A percentile compares a stretch with the other conserved stretches of the same genome.
phyloP scores from a whole-genome alignment of 139 green algal genomes.

The Coelastrella sp. region DNA sequence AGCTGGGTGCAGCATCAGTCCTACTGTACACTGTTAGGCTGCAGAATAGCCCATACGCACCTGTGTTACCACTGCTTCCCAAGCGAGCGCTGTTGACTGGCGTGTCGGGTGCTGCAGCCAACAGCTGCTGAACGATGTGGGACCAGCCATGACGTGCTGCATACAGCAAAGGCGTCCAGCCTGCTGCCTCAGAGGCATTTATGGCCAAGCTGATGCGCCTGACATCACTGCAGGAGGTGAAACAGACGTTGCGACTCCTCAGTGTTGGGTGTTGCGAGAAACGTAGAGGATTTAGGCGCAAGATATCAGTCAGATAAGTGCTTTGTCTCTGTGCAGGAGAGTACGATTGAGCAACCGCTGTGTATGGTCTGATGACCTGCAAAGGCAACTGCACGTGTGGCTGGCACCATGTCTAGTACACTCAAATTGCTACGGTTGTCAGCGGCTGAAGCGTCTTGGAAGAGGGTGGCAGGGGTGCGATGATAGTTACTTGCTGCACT shows the following conservation, averaged over 20 bases:
- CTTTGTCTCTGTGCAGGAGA: too few relatives aligned
- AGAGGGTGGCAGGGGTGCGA: neutral
- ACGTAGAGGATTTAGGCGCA: too few relatives aligned
- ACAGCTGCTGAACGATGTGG: conserved; percentile 16
- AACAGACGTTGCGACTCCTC: neutral
- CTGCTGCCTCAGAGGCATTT: conserved; percentile 12
- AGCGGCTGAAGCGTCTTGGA: too few relatives aligned
- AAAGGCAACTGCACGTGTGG: too few relatives aligned
- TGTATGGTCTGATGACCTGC: too few relatives aligned
- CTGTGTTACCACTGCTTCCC: conserved; percentile 35
- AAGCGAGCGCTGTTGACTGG: neutral
- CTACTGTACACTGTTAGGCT: too few relatives aligned
- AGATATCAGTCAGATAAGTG: neutral
- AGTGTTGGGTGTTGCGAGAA: neutral
- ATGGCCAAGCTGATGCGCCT: neutral
- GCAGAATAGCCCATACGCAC: too few relatives aligned
- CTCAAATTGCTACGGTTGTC: too few relatives aligned
- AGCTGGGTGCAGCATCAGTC: neutral
- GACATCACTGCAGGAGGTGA: neutral
- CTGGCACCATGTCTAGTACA: too few relatives aligned
- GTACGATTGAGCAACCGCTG: too few relatives aligned
- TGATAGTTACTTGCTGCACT: neutral
- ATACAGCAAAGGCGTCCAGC: conserved; percentile 37
- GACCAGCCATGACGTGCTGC: conserved; percentile 32
- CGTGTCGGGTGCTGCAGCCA: neutral